phyloP scores from a whole-genome alignment of 2,329 filamentous ascomycete species.

The Penicillium sp. region DNA sequence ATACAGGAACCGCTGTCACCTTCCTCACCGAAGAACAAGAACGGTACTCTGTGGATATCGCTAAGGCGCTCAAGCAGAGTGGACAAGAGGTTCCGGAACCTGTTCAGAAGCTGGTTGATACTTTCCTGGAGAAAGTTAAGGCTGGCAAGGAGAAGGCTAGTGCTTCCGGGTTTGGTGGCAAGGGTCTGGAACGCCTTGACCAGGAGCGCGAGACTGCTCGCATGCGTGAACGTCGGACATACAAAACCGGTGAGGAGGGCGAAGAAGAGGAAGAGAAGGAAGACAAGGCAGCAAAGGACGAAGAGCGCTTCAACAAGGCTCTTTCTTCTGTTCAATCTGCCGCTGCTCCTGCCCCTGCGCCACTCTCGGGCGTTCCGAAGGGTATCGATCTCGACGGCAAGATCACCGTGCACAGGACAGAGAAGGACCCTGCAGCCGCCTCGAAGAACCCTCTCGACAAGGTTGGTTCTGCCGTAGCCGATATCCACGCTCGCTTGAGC shows the following conservation, averaged over 20 bases:
- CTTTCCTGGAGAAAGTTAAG: constrained; percentile 87
- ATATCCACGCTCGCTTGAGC: constrained; percentile 86
- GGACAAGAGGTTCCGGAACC: constrained; percentile 75
- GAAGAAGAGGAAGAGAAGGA: constrained; percentile 68
- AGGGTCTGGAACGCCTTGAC: constrained; percentile 87
- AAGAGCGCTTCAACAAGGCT: constrained; percentile 57
- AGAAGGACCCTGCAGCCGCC: constrained; percentile 50
- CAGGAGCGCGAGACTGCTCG: constrained; percentile 85
- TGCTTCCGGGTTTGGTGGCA: constrained; percentile 86
- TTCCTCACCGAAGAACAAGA: constrained; percentile 91
- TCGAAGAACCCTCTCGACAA: constrained; percentile 72
- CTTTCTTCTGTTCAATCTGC: constrained; percentile 64
- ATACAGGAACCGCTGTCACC: constrained; percentile 90
- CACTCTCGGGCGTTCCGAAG: constrained; percentile 49
- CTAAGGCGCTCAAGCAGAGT: constrained; percentile 89
- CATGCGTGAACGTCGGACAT: constrained; percentile 79
- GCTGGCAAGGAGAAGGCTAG: constrained; percentile 81
- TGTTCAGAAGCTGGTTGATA: constrained; percentile 59
- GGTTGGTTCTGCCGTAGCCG: constrained; percentile 83
- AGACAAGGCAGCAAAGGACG: constrained; percentile 65
- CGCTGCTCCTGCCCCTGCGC: constrained; percentile 44
- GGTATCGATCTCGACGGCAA: constrained; percentile 63
- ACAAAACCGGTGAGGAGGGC: constrained; percentile 83
- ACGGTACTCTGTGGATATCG: constrained; percentile 81
- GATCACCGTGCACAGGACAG: constrained; percentile 70